Evolutionary conservation across 768 basidiomycete species (phyloP), one percentile per base, ranked within the genome.

Genomic region (Dioszegia aurantiaca): DNA sequence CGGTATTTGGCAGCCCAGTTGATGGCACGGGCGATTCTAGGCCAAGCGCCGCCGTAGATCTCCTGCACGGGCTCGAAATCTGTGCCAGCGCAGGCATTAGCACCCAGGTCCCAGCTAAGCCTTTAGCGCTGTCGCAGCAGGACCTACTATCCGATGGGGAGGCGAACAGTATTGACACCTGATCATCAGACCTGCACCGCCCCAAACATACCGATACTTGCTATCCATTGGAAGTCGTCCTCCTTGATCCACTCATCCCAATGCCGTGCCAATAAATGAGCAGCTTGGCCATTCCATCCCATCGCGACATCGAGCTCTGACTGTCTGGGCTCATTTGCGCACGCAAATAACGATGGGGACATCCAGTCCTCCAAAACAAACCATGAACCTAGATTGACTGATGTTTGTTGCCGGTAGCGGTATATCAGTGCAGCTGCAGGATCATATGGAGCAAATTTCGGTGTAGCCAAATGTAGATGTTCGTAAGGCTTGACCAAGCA

Each of bases 291-390:
- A 9, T 65, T 68, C 83, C 83, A 87, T 2, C 86, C 86, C 17
- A 77, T 80, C 4, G 87, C 86, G 39, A 88, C 82, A 68, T 87
- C 86, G 33, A 85, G 70, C 68, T 88, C 87, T 1, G 86, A 81
- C 1, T 76, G 65, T 64, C 79, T 78, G 14, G 78, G 64, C 3
- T 80, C 85, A 21, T 78, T 68, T 2, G 86, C 86, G 55, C 85
- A 85, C 3, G 67, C 63, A 68, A 87, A 88, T 27, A 86, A 55
- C 30, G 84, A 84, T 3, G 86, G 84, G 1, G 82, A 82, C 84
- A 88, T 87, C 86, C 87, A 89, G 21, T 80, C 77, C 72, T 89
- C 87, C 56, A 84, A 82, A 5, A 87, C 85, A 67, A 87, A 87
- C 85, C 84, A 85, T 3, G 83, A 85, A 4, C 86, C 85, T 10